A percentile compares a stretch with the other conserved stretches of the same genome.
These are phyloP conservation scores for Ceraceosorus guamensis DNA, from an alignment of 1,284 basidiomycete genomes.

Conservation along the genomic window DNA sequence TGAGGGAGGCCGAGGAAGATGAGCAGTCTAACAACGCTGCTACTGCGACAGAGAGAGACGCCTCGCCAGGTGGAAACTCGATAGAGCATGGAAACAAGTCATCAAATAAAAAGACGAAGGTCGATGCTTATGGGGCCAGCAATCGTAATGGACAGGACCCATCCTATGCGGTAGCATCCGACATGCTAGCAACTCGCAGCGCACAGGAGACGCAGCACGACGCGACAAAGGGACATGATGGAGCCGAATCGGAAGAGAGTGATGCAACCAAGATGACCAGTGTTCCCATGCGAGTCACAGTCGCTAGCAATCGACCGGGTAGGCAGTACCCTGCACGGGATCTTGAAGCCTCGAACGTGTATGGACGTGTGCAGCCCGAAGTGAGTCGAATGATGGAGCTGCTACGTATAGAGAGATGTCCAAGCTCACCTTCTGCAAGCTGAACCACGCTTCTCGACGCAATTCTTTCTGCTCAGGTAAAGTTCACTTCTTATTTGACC, in stretches of 20 bases:
- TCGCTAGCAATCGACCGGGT: background rate
- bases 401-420: background rate
- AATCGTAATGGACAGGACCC: too few species aligned
- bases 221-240: too few species aligned
- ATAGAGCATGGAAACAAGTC: conserved; percentile 9
- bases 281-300: too few species aligned
- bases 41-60: conserved; percentile 3
- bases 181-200: too few species aligned
- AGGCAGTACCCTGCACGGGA: conserved; percentile 8
- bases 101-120: too few species aligned
- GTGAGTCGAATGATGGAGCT: conserved; percentile 10
- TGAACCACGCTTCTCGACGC: too few species aligned
- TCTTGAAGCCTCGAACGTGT: conserved; percentile 19
- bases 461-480: too few species aligned
- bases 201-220: too few species aligned
- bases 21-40: conserved; percentile 3
- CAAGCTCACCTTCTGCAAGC: conserved; percentile 20
- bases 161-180: too few species aligned
- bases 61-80: conserved; percentile 20
- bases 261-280: too few species aligned
- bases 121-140: too few species aligned
- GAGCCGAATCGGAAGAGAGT: too few species aligned
- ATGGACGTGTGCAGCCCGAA: conserved; percentile 20
- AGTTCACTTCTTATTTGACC: conserved; percentile 45
- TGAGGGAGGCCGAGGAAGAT: conserved; percentile 3